A percentile compares a stretch with the other conserved stretches of the same genome.
Evolutionary conservation across 306 rosid genomes (phyloP).

Genomic region (Phaseolus lunatus): DNA sequence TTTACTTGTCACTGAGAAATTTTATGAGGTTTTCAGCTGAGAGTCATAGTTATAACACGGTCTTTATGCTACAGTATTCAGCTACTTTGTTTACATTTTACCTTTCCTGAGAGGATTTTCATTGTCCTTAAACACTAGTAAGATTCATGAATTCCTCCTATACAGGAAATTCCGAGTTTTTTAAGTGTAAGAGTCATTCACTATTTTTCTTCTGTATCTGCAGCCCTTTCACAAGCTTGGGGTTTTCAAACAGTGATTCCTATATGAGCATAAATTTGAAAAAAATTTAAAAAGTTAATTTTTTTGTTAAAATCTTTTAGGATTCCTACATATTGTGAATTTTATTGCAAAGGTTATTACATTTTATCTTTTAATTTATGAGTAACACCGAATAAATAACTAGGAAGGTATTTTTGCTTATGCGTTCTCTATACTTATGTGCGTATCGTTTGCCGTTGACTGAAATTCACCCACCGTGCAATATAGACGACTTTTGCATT

Average conservation of each 20-base stretch:
- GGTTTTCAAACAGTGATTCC: not conserved
- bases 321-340: not conserved
- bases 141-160: conserved; percentile 39
- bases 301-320: not conserved
- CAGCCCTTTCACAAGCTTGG: not conserved
- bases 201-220: not conserved
- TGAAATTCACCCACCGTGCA: not conserved
- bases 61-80: conserved; percentile 36
- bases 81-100: conserved; percentile 9
- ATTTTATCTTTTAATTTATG: not conserved
- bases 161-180: conserved; percentile 11
- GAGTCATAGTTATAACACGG: conserved; percentile 33
- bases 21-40: conserved; percentile 83
- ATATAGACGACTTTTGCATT: too few relatives aligned
- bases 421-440: not conserved
- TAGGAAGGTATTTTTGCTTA: not conserved
- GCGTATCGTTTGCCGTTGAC: not conserved
- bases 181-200: not conserved
- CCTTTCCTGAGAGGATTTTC: conserved; percentile 30
- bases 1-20: conserved; percentile 82
- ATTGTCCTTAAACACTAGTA: conserved; percentile 35
- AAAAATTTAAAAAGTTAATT: too few relatives aligned
- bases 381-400: not conserved
- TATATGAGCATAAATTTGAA: conserved; percentile 17
- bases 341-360: not conserved